These are phyloP conservation scores for Selenicereus undatus DNA, from an alignment of 148 eudicot species.

Conservation along the genomic window DNA sequence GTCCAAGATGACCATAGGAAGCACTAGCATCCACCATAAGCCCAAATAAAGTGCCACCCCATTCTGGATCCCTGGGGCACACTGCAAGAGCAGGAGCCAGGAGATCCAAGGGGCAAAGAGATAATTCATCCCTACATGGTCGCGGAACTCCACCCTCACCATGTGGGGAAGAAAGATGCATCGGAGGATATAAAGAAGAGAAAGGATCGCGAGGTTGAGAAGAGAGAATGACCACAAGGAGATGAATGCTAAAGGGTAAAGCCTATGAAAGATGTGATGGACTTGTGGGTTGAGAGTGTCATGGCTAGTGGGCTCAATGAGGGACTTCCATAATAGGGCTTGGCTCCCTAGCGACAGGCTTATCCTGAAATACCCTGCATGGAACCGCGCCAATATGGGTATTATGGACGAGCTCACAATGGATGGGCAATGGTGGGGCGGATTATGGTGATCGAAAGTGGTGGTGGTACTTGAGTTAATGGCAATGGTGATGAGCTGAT, in stretches of 20 bases:
- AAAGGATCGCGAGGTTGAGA: slow-evolving; percentile 8
- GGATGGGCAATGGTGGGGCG: not conserved
- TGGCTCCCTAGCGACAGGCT: slow-evolving; percentile 43
- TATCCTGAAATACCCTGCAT: slow-evolving; percentile 44
- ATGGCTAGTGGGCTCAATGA: slow-evolving; percentile 21
- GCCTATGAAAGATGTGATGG: slow-evolving; percentile 14
- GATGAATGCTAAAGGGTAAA: slow-evolving; percentile 31
- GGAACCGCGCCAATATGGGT: slow-evolving; percentile 25
- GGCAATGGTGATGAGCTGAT: not conserved
- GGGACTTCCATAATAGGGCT: slow-evolving; percentile 46
- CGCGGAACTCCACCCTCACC: slow-evolving; percentile 37
- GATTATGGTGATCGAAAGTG: not conserved
- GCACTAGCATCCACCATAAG: slow-evolving; percentile 35
- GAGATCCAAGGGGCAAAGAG: slow-evolving; percentile 48
- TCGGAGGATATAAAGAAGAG: slow-evolving; percentile 22
- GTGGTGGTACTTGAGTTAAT: not conserved
- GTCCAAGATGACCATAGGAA: slow-evolving; percentile 38
- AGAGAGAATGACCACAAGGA: slow-evolving; percentile 40
- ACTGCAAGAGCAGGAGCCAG: slow-evolving; percentile 38
- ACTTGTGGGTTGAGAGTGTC: not conserved
- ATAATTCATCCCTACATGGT: slow-evolving; percentile 43
- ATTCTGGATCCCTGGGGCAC: slow-evolving; percentile 23
- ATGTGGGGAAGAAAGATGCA: slow-evolving; percentile 10
- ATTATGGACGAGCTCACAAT: not conserved
- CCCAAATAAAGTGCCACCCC: slow-evolving; percentile 8